These are phyloP conservation scores for Colletotrichum falcatum DNA, from an alignment of 2,329 filamentous ascomycete species.

Conservation along the genomic window DNA sequence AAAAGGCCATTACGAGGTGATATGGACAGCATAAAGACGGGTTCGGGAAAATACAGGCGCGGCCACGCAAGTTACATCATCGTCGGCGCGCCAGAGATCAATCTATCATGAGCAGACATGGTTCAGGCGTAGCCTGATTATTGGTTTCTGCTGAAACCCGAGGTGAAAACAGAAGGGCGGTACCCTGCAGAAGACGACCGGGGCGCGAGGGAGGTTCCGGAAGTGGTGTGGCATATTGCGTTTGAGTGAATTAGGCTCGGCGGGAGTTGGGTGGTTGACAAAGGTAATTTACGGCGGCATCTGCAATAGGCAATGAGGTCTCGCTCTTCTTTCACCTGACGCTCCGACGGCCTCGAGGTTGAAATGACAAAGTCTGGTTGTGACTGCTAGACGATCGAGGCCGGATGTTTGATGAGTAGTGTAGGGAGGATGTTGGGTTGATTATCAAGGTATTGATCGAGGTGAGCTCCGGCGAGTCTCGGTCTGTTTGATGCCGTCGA, in stretches of 20 bases:
- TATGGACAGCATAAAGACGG: background rate
- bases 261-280: constrained; percentile 31
- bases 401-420: background rate
- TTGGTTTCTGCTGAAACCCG: background rate
- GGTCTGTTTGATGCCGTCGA: background rate
- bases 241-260: constrained; percentile 3
- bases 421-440: too few relatives aligned
- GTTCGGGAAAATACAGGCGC: background rate
- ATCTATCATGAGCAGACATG: background rate
- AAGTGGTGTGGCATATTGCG: constrained; percentile 5
- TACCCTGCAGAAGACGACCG: constrained; percentile 1
- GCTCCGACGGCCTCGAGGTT: background rate
- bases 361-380: background rate
- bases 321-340: background rate
- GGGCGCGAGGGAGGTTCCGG: background rate
- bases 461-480: constrained; percentile 17
- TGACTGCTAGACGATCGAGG: background rate
- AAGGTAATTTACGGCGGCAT: background rate
- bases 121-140: background rate
- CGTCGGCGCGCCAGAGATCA: background rate
- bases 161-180: constrained; percentile 30
- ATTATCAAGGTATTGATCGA: background rate
- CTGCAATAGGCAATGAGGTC: background rate
- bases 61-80: background rate
- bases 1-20: background rate